These are phyloP conservation scores for Vigna trinervia DNA, from an alignment of 306 rosid species.

Conservation along the genomic window DNA sequence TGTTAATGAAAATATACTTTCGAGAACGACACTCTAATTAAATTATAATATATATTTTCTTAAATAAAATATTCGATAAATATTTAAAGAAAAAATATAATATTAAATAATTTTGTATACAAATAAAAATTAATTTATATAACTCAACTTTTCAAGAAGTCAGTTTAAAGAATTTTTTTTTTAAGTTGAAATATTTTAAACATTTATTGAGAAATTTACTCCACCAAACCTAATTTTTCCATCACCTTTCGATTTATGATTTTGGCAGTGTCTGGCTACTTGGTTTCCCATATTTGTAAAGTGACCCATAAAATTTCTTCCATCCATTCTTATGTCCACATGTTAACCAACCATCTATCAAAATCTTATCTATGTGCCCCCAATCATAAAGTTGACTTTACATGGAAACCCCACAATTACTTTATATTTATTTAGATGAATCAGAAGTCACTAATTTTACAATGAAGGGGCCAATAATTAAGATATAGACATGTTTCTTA, in stretches of 20 bases:
- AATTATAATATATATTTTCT: too few species aligned
- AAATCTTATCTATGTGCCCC: slow-evolving; percentile 37
- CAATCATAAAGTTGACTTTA: slow-evolving; percentile 39
- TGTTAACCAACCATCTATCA: background rate
- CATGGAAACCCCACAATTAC: slow-evolving; percentile 32
- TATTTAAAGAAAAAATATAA: too few species aligned
- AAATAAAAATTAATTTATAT: too few species aligned
- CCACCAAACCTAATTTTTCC: background rate
- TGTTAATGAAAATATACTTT: too few species aligned
- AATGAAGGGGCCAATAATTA: slow-evolving; percentile 36
- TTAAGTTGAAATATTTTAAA: too few species aligned
- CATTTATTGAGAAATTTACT: background rate
- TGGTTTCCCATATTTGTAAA: slow-evolving; percentile 1
- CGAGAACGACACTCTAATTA: too few species aligned
- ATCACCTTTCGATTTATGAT: background rate
- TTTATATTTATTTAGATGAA: slow-evolving; percentile 40
- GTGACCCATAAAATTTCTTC: slow-evolving; percentile 10
- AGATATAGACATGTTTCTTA: background rate
- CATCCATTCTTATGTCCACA: slow-evolving; percentile 22
- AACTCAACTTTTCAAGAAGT: too few species aligned
- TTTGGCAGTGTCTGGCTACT: background rate
- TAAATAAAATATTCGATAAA: too few species aligned
- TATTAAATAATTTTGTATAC: too few species aligned
- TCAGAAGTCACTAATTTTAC: slow-evolving; percentile 38
- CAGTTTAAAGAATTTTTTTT: too few species aligned